Conservation (phyloP, 768 basidiomycete species). For the Symmetrospora coprosmae region DNA sequence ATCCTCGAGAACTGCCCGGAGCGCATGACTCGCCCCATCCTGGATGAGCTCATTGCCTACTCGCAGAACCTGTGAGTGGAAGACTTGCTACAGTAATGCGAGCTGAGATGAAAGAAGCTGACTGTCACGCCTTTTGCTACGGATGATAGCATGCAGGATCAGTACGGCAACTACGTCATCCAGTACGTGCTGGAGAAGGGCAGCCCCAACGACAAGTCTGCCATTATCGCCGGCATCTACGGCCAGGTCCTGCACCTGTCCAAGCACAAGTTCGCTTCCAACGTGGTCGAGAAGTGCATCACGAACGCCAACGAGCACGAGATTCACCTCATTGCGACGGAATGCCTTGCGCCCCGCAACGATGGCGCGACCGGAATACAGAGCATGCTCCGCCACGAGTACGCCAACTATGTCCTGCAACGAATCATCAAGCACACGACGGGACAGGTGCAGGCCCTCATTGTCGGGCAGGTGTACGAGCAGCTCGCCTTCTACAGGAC, state of each 20-base stretch:
- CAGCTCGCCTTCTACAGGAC: constrained; percentile 57
- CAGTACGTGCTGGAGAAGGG: constrained; percentile 84
- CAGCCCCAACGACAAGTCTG: constrained; percentile 50
- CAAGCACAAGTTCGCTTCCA: constrained; percentile 48
- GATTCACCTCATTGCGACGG: constrained; percentile 57
- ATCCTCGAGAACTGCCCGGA: constrained; percentile 73
- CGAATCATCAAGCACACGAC: constrained; percentile 53
- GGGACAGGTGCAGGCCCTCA: constrained; percentile 52
- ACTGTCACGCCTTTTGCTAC: background rate
- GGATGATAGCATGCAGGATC: constrained; percentile 28
- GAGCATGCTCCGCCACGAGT: constrained; percentile 76
- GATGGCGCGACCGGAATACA: constrained; percentile 56
- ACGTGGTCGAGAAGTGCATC: constrained; percentile 39
- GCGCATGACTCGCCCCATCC: constrained; percentile 51
- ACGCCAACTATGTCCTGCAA: constrained; percentile 38
- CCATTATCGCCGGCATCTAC: constrained; percentile 54
- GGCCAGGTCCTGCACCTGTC: constrained; percentile 68
- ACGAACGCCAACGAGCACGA: constrained; percentile 38
- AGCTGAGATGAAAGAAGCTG: background rate
- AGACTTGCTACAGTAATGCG: constrained; percentile 68
- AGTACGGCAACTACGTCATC: constrained; percentile 66
- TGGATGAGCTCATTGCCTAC: constrained; percentile 68
- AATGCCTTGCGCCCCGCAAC: constrained; percentile 53
- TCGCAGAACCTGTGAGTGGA: constrained; percentile 56
- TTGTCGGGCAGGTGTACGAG: constrained; percentile 52